These are phyloP conservation scores for Mikania micrantha DNA, from an alignment of 129 eudicot genomes.

Conservation along the genomic window DNA sequence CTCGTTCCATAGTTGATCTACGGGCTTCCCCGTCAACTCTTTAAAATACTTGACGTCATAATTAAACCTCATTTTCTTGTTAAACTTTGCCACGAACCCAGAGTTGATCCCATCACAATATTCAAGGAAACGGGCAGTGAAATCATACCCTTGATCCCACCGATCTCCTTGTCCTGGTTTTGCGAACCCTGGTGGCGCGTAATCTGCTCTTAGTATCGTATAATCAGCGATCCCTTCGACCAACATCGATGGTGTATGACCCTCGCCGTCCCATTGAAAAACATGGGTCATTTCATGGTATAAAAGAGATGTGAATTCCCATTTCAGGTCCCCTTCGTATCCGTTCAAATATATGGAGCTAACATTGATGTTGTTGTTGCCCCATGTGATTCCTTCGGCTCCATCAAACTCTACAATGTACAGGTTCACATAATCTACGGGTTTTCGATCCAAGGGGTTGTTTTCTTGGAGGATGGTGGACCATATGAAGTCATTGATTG, in stretches of 20 bases:
- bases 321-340: not conserved
- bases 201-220: not conserved
- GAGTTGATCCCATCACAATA: conserved; percentile 3
- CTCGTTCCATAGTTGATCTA: conserved; percentile 7
- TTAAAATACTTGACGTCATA: not conserved
- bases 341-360: conserved; percentile 4
- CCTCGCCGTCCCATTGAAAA: conserved; percentile 34
- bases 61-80: conserved; percentile 4
- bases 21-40: not conserved
- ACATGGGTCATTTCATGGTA: conserved; percentile 43
- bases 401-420: conserved; percentile 4
- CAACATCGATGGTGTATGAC: not conserved
- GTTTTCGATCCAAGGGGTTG: not conserved
- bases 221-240: conserved; percentile 19
- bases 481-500: conserved; percentile 10
- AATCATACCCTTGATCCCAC: conserved; percentile 25
- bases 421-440: not conserved
- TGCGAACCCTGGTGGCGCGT: not conserved
- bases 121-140: conserved; percentile 17
- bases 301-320: conserved; percentile 7
- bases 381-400: not conserved
- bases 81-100: conserved; percentile 8
- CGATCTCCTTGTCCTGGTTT: conserved; percentile 11
- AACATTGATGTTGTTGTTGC: conserved; percentile 5
- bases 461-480: conserved; percentile 13